Evolutionary conservation across 306 rosid genomes (phyloP), one percentile per base, ranked within the genome.

Genomic region (Cajanus cajan): DNA sequence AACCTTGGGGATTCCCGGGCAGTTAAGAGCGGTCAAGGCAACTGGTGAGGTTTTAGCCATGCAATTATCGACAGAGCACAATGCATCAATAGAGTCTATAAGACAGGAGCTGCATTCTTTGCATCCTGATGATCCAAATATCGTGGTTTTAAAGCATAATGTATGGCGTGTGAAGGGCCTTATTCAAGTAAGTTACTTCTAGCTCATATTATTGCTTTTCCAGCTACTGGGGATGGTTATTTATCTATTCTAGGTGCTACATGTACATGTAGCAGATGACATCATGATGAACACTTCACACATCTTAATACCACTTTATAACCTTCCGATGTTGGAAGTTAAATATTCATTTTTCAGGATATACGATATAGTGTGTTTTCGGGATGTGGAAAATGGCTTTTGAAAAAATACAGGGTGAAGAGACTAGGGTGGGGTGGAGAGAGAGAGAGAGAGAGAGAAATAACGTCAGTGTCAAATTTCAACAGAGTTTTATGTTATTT

Each of bases 101-200:
- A 86, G 98, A 80, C 94, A 89, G 82, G 97, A 94, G 90, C 85
- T 91, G 88, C 98, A 85, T 21, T 84, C 97, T 63, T n/a, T 85
- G 85, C 97, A 91, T 80, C 98, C 97, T 3, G 96, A 91, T 40
- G 98, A 94, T 84, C 71, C 97, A 13, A 88, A 87, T 50, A 78
- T 94, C 33, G 98, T 91, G 52, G 97, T 91, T 69, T 83, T 94
- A 85, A 94, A 89, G 90, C 98, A 94, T 84, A 94, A 90, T 8
- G 98, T 91, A 37, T 91, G 98, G 98, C 90, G 97, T 43, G 98
- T 94, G 48, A 94, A 89, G 86, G 97, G 98, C 69, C 77, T 90
- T 51, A 91, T 91, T 79, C 98, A 94, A 93, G 97, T 91, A 78
- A 65, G 82, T 51, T 34, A 43, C 61, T 24, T 48, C 11, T 58